These are phyloP conservation scores for Saturnispora zaruensis DNA, from an alignment of 805 yeast genomes.

Conservation along the genomic window DNA sequence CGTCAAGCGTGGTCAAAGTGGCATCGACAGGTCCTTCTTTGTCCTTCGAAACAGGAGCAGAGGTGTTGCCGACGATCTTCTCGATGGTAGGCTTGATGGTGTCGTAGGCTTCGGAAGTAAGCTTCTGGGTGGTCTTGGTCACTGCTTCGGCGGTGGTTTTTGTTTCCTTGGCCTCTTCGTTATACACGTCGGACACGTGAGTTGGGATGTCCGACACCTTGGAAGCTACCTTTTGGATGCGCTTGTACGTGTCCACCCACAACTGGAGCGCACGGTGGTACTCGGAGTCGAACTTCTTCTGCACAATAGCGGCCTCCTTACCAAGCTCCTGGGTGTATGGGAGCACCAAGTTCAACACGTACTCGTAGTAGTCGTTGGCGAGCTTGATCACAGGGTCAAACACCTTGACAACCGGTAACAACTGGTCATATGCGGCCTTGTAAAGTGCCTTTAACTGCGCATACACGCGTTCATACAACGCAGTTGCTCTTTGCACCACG, in stretches of 20 bases:
- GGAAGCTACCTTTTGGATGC: constrained; percentile 23
- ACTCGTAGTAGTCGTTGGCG: constrained; percentile 26
- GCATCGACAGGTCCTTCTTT: constrained; percentile 2
- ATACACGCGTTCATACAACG: neutral
- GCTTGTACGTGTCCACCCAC: constrained; percentile 21
- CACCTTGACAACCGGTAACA: neutral
- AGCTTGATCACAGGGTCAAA: constrained; percentile 24
- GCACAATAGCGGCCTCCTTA: neutral
- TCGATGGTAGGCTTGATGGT: constrained; percentile 28
- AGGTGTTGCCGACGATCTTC: constrained; percentile 17
- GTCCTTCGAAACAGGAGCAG: neutral
- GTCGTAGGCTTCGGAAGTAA: constrained; percentile 30
- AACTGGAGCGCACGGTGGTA: constrained; percentile 22
- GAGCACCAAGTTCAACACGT: constrained; percentile 19
- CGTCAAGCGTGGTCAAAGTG: neutral
- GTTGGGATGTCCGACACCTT: constrained; percentile 24
- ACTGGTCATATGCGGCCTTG: neutral
- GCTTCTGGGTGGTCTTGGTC: constrained; percentile 30
- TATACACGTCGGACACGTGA: constrained; percentile 27
- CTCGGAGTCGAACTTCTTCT: constrained; percentile 17
- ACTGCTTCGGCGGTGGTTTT: constrained; percentile 27
- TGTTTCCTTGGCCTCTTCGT: constrained; percentile 23
- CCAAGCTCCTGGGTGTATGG: constrained; percentile 9
- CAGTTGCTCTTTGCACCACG: neutral
- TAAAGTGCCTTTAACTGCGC: neutral